Base-by-base conservation (phyloP, 345 rosid species). In the Hirschfeldia incana region DNA sequence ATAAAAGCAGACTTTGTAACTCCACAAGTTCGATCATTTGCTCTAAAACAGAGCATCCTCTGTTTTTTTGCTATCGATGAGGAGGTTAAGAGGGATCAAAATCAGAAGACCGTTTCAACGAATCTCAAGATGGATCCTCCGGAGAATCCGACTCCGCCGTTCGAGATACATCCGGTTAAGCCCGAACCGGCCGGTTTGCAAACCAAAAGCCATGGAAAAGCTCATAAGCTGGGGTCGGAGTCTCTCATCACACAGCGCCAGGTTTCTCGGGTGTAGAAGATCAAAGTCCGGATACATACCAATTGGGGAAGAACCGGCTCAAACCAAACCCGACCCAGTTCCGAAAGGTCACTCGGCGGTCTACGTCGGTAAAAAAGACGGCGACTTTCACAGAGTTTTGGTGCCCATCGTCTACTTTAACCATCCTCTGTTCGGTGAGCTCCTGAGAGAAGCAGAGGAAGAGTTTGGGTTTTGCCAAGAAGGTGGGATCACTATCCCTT, bases 401-500 rank as follows among this genome's bases (percentile, higher is more conserved):
- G 94, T 94, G 28, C 98, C 98, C 0, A 93, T 94, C 62, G 86
- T 94, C 59, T 91, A 94, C 78, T 85, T 91, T 71, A 94, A 94
- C 81, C 98, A 94, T 77, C 98, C 98, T 66, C 84, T 94, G 85
- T 94, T 94, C 62, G 87, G 97, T 60, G 85, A 89, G 86, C 88
- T 94, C 58, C 70, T 94, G 77, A 88, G 86, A 83, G 95, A 87
- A 16, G 97, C 97, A 15, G 97, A 92, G 78, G 84, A 85, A 82
- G 98, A 89, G 73, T 94, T 87, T 77, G 98, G 98, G 67, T 94
- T 89, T 79, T 78, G 81, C 17, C 98, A 92, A 62, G 82, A 86
- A 78, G 98, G 98, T 27, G 95, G 98, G 69, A 88, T 94, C 65
- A 92, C 95, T 34, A 90, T 94, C 26, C 98, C 97, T 39, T 92